Percentiles rank a stretch among this genome's conserved stretches.
Conservation (phyloP, 129 eudicot genomes). For the Flaveria bidentis region DNA sequence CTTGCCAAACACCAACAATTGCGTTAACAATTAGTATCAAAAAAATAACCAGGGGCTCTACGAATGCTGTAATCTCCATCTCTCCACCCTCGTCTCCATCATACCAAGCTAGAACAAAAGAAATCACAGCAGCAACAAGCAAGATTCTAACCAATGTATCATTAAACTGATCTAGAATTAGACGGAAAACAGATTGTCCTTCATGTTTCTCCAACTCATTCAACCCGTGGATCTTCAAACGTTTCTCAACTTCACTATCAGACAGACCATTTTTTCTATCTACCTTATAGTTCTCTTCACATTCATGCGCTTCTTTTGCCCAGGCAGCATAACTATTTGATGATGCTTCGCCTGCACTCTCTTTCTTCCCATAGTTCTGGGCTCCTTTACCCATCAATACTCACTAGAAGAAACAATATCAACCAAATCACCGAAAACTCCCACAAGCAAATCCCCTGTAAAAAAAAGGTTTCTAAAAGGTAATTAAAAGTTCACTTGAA, state of each 20-base stretch:
- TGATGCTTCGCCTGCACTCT: too few relatives aligned
- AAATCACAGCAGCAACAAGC: constrained; percentile 71
- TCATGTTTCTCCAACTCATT: constrained; percentile 82
- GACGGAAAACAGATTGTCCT: constrained; percentile 55
- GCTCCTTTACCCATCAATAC: too few relatives aligned
- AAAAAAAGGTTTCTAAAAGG: background rate
- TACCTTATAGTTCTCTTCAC: constrained; percentile 59
- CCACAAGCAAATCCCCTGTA: constrained; percentile 24
- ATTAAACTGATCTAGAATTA: constrained; percentile 75
- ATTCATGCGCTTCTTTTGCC: constrained; percentile 31
- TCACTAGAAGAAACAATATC: constrained; percentile 12
- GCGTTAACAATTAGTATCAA: constrained; percentile 76
- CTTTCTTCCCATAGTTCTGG: too few relatives aligned
- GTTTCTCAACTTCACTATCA: constrained; percentile 47
- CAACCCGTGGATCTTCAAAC: constrained; percentile 46
- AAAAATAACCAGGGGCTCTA: constrained; percentile 84
- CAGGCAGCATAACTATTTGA: too few relatives aligned
- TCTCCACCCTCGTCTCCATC: constrained; percentile 77
- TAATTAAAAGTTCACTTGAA: background rate
- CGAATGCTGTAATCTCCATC: constrained; percentile 69
- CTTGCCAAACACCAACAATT: constrained; percentile 91
- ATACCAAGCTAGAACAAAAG: constrained; percentile 75
- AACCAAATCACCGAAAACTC: constrained; percentile 20
- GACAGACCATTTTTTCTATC: constrained; percentile 55
- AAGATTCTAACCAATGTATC: constrained; percentile 78